Percentiles rank a stretch among this genome's conserved stretches.
These are phyloP conservation scores for Calonectria naviculata DNA, from an alignment of 2,329 filamentous ascomycete genomes.

Conservation along the genomic window DNA sequence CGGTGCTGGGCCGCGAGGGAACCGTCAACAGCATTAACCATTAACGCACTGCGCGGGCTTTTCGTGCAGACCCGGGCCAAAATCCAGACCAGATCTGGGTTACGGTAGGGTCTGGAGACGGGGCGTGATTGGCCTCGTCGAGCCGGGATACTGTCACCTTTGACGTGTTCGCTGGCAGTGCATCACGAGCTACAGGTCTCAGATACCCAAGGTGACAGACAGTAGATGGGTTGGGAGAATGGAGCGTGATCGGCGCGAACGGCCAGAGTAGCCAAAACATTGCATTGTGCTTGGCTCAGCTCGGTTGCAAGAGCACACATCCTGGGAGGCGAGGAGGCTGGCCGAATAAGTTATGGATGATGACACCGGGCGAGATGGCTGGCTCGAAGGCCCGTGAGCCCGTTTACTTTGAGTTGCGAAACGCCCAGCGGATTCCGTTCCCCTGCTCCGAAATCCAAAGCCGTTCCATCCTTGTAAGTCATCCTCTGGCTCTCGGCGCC, in stretches of 20 bases:
- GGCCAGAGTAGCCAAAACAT: constrained; percentile 19
- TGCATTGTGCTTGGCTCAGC: not conserved
- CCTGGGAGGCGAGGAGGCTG: not conserved
- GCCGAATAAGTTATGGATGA: not conserved
- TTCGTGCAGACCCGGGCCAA: constrained; percentile 36
- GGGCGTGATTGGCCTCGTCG: constrained; percentile 31
- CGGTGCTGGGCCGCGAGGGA: constrained; percentile 21
- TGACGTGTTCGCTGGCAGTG: constrained; percentile 45
- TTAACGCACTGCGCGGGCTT: constrained; percentile 33
- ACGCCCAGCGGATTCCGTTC: constrained; percentile 24
- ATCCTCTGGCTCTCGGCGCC: constrained; percentile 6
- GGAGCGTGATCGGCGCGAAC: constrained; percentile 37
- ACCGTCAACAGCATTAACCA: constrained; percentile 35
- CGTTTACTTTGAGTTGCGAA: constrained; percentile 32
- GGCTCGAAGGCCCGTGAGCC: constrained; percentile 22
- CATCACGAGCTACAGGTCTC: constrained; percentile 41
- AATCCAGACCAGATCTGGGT: constrained; percentile 33
- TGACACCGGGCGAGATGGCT: constrained; percentile 26
- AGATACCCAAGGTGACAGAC: constrained; percentile 34
- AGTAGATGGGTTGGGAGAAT: constrained; percentile 29
- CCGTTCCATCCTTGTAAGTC: constrained; percentile 26
- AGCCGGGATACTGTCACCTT: constrained; percentile 26
- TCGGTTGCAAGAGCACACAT: not conserved
- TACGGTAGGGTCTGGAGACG: not conserved
- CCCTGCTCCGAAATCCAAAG: constrained; percentile 16